Base-by-base conservation (phyloP, 2,329 filamentous ascomycete species). In the Pestalotiopsis sp. region DNA sequence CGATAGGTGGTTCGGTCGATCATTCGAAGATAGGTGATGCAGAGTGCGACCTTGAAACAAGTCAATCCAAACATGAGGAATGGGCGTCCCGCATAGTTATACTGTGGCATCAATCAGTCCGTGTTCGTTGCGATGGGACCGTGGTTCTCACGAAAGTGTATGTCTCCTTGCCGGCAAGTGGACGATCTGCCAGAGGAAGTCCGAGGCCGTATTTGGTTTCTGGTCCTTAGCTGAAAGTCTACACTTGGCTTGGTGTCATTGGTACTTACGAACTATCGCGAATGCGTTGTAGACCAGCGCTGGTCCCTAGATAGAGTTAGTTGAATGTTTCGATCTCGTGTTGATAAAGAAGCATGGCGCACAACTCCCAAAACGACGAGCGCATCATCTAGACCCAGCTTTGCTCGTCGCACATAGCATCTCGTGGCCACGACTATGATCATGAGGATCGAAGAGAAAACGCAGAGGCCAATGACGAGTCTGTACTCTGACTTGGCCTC, bases 41-140 rank as follows among this genome's bases (percentile, higher is more conserved):
- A 52, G 1, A 52, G 45, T 7, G 45, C 45, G n/a, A 52, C 45
- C 6, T 52, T 52, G 45, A 52, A 52, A 5, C 45, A 52, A 5
- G 45, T 52, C 45, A 52, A 52, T 2, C 17, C 17, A 23, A 20
- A n/a, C 45, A 52, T 52, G 5, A 52, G 45, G 17, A 52, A 52
- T 23, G 45, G 45, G 3, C 45, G 14, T 4, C 45, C 45, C 2
- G 20, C 45, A 0, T 52, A 52, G 3, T 52, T 52, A 1, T 52
- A 52, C 31, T 36, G 7, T 0, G 0, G 6, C 2, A 31, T 31
- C 6, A 31, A 1, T 31, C 31, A 31, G 6, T 31, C 0, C 2
- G 31, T 9, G 1, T 2, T 9, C 31, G 2, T 1, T 31, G 1
- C 31, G 2, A 31, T 2, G 7, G 31, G 6, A 2, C 2, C 2